Evolutionary conservation across 2,329 filamentous ascomycete species (phyloP), one percentile per base, ranked within the genome.

Genomic region (Pseudogymnoascus sp.): DNA sequence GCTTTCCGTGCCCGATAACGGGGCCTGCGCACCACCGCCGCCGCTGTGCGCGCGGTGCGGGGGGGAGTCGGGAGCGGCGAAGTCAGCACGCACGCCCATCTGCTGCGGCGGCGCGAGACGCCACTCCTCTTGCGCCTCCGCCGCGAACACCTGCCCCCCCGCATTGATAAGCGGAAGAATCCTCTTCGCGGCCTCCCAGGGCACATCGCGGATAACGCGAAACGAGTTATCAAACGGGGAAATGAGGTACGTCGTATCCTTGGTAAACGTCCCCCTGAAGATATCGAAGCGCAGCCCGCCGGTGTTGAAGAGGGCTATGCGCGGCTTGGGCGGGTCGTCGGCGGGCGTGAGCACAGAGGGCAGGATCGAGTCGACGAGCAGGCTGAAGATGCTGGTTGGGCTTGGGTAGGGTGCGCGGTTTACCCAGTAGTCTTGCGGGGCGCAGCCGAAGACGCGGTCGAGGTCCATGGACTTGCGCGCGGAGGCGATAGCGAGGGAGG

Each of bases 271-370:
- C 0, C 95, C 95, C 74, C 93, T 86, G 80, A 97, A 96, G 65
- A 99, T 90, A 74, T 99, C 95, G 75, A 97, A 99, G 44, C 95
- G 89, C 68, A 99, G 86, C 2, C 90, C 90, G 23, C 95, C 95
- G 0, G 91, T 96, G 76, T 99, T 99, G 64, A 90, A 81, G 61
- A 97, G 84, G 31, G 88, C 87, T 8, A 97, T 77, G 5, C 85
- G 83, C 7, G 91, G 82, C 42, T 83, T 80, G 63, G 87, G 80
- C 21, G 81, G 78, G 2, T 87, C 80, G 31, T 80, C 77, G 40
- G 83, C 72, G 63, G 85, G 86, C 63, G 78, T 76, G 33, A 92
- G 77, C 1, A 87, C 77, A 47, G 83, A 83, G 0, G 91, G 90
- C 0, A 62, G 60, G 33, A 60, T 21, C 17, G 31, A n/a, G 31